Evolutionary conservation across 257 asterid species (phyloP).

Genomic region (Scutellaria minor): DNA sequence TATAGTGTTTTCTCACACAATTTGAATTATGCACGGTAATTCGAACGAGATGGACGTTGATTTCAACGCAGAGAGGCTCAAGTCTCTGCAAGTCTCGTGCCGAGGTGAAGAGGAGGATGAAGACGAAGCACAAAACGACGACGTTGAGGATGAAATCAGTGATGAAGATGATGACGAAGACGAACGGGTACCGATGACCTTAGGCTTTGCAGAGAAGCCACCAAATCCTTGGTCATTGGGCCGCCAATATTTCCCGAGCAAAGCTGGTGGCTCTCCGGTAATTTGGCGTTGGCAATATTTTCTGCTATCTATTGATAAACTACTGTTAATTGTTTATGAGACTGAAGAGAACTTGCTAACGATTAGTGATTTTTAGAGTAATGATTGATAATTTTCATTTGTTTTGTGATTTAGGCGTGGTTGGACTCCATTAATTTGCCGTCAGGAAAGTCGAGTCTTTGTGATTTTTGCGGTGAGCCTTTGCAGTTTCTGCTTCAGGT

Average conservation of each 20-base stretch:
- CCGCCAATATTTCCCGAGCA: constrained; percentile 87
- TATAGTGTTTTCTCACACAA: not conserved
- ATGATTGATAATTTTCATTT: constrained; percentile 25
- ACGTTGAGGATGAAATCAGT: constrained; percentile 47
- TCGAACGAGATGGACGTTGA: constrained; percentile 44
- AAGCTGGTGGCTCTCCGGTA: constrained; percentile 98
- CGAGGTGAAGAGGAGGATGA: constrained; percentile 66
- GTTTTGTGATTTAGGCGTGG: constrained; percentile 70
- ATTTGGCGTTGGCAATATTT: not conserved
- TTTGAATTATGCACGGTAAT: constrained; percentile 9
- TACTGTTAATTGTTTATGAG: constrained; percentile 1
- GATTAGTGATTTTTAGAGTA: constrained; percentile 2
- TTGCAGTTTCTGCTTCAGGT: constrained; percentile 97
- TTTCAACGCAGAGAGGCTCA: constrained; percentile 44
- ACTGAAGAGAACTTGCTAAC: not conserved
- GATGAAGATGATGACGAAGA: constrained; percentile 66
- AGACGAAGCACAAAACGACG: constrained; percentile 50
- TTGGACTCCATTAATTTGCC: constrained; percentile 88
- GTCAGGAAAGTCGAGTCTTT: constrained; percentile 55
- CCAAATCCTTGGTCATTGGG: constrained; percentile 62
- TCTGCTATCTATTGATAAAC: not conserved
- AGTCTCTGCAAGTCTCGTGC: constrained; percentile 52
- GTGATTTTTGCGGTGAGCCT: constrained; percentile 86
- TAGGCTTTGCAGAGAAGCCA: constrained; percentile 80
- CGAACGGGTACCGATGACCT: constrained; percentile 56